A percentile compares a stretch with the other conserved stretches of the same genome.
phyloP scores from a whole-genome alignment of 768 basidiomycete species.

The Kwoniella mangroviensis region DNA sequence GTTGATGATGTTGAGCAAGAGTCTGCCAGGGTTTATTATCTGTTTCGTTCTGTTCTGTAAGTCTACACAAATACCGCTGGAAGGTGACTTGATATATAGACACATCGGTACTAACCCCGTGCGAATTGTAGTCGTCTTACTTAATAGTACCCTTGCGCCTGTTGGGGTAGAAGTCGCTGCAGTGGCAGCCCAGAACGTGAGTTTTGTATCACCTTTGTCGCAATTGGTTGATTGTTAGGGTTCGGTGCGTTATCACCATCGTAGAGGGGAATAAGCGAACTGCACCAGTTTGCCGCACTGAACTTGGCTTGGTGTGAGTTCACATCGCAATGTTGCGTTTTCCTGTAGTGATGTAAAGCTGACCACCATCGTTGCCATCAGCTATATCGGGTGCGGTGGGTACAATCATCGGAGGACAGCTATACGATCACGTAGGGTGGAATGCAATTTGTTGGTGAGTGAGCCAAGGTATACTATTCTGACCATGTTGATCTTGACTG shows the following conservation, averaged over 20 bases:
- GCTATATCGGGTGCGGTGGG: slow-evolving; percentile 22
- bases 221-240: too few relatives aligned
- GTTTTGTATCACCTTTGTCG: background rate
- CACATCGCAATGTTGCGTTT: background rate
- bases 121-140: slow-evolving; percentile 8
- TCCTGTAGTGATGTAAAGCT: background rate
- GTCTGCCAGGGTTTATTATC: slow-evolving; percentile 30
- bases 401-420: slow-evolving; percentile 29
- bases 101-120: background rate
- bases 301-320: slow-evolving; percentile 28
- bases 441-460: slow-evolving; percentile 29
- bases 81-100: background rate
- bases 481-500: background rate
- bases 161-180: slow-evolving; percentile 23
- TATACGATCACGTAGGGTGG: slow-evolving; percentile 35
- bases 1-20: slow-evolving; percentile 24
- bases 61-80: slow-evolving; percentile 1
- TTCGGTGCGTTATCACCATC: too few relatives aligned
- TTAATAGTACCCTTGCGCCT: slow-evolving; percentile 10
- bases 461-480: background rate
- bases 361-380: background rate
- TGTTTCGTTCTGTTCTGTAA: slow-evolving; percentile 26
- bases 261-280: slow-evolving; percentile 26
- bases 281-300: slow-evolving; percentile 36
- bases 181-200: slow-evolving; percentile 18